Base-by-base conservation (phyloP, 176 grass and related monocot genomes). In the Oryza nivara region DNA sequence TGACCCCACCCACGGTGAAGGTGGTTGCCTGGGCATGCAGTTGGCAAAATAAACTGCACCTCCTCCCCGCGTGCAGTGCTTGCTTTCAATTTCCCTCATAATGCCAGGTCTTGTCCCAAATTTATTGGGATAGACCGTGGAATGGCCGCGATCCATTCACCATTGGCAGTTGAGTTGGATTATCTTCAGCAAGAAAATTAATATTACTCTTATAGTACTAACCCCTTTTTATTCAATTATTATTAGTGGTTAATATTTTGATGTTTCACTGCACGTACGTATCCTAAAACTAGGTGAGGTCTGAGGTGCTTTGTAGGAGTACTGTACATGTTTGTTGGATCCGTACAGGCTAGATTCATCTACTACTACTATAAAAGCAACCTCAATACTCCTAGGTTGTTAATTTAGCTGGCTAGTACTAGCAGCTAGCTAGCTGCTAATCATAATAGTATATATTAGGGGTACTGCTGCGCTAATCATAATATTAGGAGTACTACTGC, bases 51-150 rank as follows among this genome's bases (percentile, higher is more conserved):
- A 77, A 72, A 38, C 51, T 28, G 23, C 63, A 63, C 32, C 75
- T 47, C 30, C 75, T 47, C 49, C 72, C 72, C 78, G 68, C 60
- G 74, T 82, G 15, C 65, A 48, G 74, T 82, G 15, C 65, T 79
- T 36, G 80, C 80, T 79, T 83, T 90, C 45, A 86, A 69, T 74
- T 74, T 41, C 79, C 58, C 47, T 11, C 36, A 63, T 9, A n/a
- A 58, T n/a, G 74, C 65, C 68, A 0, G 16, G 38, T 63, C 88
- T 79, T 86, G 74, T 86, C 88, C 3, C 13, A 58, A 72, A 79
- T 78, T 79, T 22, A 83, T 78, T 68, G 60, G 61, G 84, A 35
- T 83, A 74, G 36, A 86, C 79, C 83, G 67, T 26, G 47, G 25
- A 32, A 9, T 2, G n/a, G 41, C 54, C 2, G 2, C 2, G 2